Evolutionary conservation across 2,329 filamentous ascomycete genomes (phyloP).

Genomic region (Fusarium globosum): DNA sequence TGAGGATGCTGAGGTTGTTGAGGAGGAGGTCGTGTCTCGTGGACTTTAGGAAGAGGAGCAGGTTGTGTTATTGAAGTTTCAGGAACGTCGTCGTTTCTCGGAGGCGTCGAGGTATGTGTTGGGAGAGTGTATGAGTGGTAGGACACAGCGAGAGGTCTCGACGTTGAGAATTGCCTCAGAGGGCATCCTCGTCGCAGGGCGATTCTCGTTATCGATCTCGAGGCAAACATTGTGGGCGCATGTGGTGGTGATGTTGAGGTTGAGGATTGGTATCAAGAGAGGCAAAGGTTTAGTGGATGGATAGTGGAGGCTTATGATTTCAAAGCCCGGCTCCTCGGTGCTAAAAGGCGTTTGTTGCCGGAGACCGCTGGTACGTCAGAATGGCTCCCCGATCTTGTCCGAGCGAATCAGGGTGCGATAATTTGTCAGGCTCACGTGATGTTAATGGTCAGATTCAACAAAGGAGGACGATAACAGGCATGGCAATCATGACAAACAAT

Average conservation of each 20-base stretch:
- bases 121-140: slow-evolving; percentile 66
- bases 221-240: slow-evolving; percentile 56
- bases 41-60: slow-evolving; percentile 59
- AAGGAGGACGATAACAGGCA: neutral
- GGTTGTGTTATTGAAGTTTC: slow-evolving; percentile 61
- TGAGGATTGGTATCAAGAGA: neutral
- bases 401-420: slow-evolving; percentile 51
- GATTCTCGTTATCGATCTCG: slow-evolving; percentile 54
- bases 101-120: slow-evolving; percentile 53
- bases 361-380: slow-evolving; percentile 43
- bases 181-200: slow-evolving; percentile 55
- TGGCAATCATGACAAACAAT: slow-evolving; percentile 3
- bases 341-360: slow-evolving; percentile 48
- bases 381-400: slow-evolving; percentile 46
- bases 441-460: neutral
- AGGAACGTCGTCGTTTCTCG: slow-evolving; percentile 57
- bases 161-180: slow-evolving; percentile 56
- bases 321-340: slow-evolving; percentile 44
- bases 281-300: slow-evolving; percentile 14
- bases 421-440: slow-evolving; percentile 48
- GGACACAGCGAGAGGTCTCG: slow-evolving; percentile 47
- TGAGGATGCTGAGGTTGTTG: slow-evolving; percentile 36
- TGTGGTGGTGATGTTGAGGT: slow-evolving; percentile 31
- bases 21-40: slow-evolving; percentile 63
- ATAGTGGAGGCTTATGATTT: slow-evolving; percentile 35